A percentile compares a stretch with the other conserved stretches of the same genome.
Evolutionary conservation across 176 grass and related monocot genomes (phyloP).

Genomic region (Bothriochloa decipiens): DNA sequence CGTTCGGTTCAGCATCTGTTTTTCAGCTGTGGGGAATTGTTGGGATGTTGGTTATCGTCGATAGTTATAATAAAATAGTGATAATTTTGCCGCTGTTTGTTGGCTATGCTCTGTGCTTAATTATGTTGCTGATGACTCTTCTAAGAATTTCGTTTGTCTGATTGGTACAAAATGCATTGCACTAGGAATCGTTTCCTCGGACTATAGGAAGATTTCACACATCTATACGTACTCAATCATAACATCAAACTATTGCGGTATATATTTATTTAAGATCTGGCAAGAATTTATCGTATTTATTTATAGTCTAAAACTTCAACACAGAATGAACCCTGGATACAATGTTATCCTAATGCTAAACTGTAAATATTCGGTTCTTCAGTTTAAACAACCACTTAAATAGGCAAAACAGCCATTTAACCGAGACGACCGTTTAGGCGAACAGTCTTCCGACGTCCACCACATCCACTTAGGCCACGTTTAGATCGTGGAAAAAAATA

Average conservation of each 20-base stretch:
- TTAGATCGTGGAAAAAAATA: too few relatives aligned
- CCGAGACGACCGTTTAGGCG: too few relatives aligned
- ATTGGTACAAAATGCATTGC: background rate
- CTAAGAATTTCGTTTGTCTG: slow-evolving; percentile 16
- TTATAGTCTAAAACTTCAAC: too few relatives aligned
- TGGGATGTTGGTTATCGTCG: slow-evolving; percentile 28
- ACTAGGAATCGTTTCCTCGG: background rate
- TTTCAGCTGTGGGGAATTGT: slow-evolving; percentile 50
- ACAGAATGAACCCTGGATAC: too few relatives aligned
- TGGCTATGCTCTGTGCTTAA: slow-evolving; percentile 4
- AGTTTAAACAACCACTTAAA: too few relatives aligned
- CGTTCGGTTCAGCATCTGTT: slow-evolving; percentile 37
- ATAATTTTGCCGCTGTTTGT: slow-evolving; percentile 38
- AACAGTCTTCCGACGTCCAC: too few relatives aligned
- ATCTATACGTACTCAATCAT: too few relatives aligned
- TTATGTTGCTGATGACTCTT: slow-evolving; percentile 9
- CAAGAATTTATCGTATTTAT: too few relatives aligned
- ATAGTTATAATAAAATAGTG: slow-evolving; percentile 39
- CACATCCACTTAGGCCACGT: too few relatives aligned
- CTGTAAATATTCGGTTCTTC: too few relatives aligned
- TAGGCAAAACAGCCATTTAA: too few relatives aligned
- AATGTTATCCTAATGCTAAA: too few relatives aligned
- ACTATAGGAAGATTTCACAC: background rate
- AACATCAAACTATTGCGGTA: background rate
- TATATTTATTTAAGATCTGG: background rate